Evolutionary conservation across 768 basidiomycete genomes (phyloP).

Genomic region (Saitozyma sp.): DNA sequence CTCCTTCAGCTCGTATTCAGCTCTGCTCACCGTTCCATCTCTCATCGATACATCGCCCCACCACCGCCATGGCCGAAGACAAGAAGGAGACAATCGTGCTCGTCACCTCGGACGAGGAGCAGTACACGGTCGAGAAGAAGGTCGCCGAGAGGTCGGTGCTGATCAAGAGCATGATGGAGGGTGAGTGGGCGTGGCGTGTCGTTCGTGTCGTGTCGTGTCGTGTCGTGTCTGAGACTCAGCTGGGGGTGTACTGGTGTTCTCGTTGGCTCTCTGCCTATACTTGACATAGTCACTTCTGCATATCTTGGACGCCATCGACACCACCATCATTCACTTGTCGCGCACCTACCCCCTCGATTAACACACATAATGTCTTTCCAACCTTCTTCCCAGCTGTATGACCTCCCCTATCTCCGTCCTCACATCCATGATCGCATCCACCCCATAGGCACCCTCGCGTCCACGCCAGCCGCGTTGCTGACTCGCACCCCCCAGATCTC

Average conservation of each 20-base stretch:
- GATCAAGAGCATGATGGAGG: constrained; percentile 99
- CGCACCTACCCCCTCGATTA: too few species aligned
- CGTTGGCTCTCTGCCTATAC: neutral
- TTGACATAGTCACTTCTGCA: neutral
- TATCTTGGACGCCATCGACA: too few species aligned
- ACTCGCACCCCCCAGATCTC: constrained; percentile 31
- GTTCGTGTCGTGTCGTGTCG: neutral
- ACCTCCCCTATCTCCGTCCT: too few species aligned
- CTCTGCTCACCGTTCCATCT: neutral
- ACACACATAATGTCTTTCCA: too few species aligned
- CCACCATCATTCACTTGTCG: too few species aligned
- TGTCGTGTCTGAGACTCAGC: too few species aligned
- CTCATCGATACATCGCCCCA: neutral
- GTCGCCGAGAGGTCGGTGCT: constrained; percentile 93
- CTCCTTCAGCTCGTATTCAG: neutral
- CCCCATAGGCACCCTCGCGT: too few species aligned
- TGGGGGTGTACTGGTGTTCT: too few species aligned
- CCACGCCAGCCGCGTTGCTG: neutral
- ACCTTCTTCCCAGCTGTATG: too few species aligned
- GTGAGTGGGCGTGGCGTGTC: constrained; percentile 55
- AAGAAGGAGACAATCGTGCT: constrained; percentile 40
- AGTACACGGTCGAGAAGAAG: constrained; percentile 87
- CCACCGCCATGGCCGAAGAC: constrained; percentile 26
- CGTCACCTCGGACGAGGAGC: constrained; percentile 79
- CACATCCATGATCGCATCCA: too few species aligned